Percentiles rank a stretch among this genome's conserved stretches.
Evolutionary conservation across 1,284 basidiomycete species (phyloP).

Genomic region (Ustanciosporium gigantosporum): DNA sequence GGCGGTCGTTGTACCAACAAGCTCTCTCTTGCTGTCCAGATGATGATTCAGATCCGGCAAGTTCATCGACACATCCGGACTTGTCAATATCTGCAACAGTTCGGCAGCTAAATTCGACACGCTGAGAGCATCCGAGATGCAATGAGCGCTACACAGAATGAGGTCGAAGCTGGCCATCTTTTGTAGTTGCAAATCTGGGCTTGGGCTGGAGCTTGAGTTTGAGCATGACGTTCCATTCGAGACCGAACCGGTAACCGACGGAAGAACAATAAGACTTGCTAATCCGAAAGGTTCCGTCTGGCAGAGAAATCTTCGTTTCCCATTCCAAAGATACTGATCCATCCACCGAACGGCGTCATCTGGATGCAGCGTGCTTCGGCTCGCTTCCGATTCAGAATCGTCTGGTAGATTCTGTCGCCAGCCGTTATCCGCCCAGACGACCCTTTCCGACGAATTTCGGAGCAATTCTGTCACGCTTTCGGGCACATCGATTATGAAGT

Average conservation of each 20-base stretch:
- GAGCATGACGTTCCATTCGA: too few relatives aligned
- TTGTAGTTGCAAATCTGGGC: too few relatives aligned
- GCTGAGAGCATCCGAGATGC: constrained; percentile 34
- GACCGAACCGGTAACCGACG: constrained; percentile 2
- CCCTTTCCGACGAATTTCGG: constrained; percentile 8
- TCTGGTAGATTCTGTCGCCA: constrained; percentile 2
- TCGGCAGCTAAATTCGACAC: constrained; percentile 24
- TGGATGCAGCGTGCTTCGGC: too few relatives aligned
- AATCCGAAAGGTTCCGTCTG: constrained; percentile 17
- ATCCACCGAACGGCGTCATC: constrained; percentile 18
- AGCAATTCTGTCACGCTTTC: constrained; percentile 10
- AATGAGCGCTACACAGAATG: constrained; percentile 25
- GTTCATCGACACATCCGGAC: constrained; percentile 7
- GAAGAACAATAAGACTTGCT: constrained; percentile 17
- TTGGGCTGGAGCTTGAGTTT: too few relatives aligned
- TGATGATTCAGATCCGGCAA: constrained; percentile 2
- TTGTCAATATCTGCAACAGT: constrained; percentile 12
- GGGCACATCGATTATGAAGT: constrained; percentile 25
- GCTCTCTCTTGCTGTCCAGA: background rate
- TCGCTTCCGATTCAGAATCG: background rate
- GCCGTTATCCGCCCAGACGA: constrained; percentile 2
- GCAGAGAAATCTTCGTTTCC: constrained; percentile 20
- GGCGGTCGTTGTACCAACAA: constrained; percentile 2
- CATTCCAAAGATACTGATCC: constrained; percentile 32
- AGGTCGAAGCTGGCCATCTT: constrained; percentile 15